Evolutionary conservation across 495 filamentous ascomycete species (phyloP).

Genomic region (Tuber umbilicatum): DNA sequence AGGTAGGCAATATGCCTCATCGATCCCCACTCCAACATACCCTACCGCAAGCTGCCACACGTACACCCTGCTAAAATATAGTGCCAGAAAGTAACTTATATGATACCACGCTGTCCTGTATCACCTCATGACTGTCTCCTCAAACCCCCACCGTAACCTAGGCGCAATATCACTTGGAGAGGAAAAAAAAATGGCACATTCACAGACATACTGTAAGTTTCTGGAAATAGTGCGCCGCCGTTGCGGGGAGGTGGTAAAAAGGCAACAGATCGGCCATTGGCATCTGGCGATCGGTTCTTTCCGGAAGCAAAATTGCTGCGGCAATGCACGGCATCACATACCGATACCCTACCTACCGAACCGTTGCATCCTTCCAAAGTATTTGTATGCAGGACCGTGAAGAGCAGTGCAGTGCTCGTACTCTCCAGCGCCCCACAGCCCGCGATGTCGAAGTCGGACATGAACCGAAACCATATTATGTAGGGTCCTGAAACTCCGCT

Average conservation of each 20-base stretch:
- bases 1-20: not conserved
- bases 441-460: not conserved
- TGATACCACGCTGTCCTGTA: not conserved
- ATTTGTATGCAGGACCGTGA: not conserved
- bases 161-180: not conserved
- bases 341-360: not conserved
- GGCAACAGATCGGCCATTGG: not conserved
- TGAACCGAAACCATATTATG: not conserved
- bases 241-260: not conserved
- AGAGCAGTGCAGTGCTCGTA: not conserved
- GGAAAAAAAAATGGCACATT: not conserved
- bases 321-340: not conserved
- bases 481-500: not conserved
- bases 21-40: not conserved
- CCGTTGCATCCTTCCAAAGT: not conserved
- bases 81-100: not conserved
- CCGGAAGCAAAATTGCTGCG: not conserved
- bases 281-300: not conserved
- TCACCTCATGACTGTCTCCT: too few species aligned
- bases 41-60: not conserved
- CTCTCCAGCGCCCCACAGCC: not conserved
- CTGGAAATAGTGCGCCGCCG: not conserved
- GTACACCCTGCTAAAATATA: not conserved
- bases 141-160: not conserved
- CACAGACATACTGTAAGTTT: not conserved